Base-by-base conservation (phyloP, 805 yeast species). In the Starmerella geochares region DNA sequence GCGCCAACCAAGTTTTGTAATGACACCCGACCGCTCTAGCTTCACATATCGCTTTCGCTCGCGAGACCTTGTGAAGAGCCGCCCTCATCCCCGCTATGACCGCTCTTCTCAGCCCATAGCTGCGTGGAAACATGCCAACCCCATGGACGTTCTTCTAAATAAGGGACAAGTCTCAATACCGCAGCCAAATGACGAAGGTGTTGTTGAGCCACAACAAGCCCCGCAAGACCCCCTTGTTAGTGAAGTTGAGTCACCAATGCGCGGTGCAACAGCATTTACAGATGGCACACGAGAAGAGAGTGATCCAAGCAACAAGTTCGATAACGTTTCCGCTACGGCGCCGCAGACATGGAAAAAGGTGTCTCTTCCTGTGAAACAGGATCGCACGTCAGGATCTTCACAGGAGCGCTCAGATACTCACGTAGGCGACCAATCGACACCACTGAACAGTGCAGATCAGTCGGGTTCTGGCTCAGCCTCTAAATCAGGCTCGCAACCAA, bases 11-110 rank as follows among this genome's bases (percentile, higher is more conserved):
- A 51, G 59, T 13, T 57, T 54, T 20, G 50, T 56, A 3, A 50
- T 59, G 31, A 52, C 57, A 3, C 60, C 63, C 10, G 60, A 59
- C 23, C 31, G 42, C 2, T 53, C 59, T 9, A 44, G 49, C 16
- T 46, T 47, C 36, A 46, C 49, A 16, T 56, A 57, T 41, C 31
- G 41, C 3, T 50, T 53, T 25, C 41, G 46, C 11, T 41, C 23
- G n/a, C 42, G 52, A 1, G 59, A 59, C 19, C 20, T 59, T 6
- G 23, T 47, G 11, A 47, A 46, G 17, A 52, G 54, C 11, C 41
- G 42, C 5, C 59, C 59, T 1, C 32, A 39, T 9, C 56, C 59
- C 1, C 45, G 46, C 10, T 31, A 46, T 14, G 46, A 49, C 47
- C 53, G 51, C 4, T 37, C 52, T 3, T 49, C 57, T 1, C 54